These are phyloP conservation scores for Apiotrichum brassicae DNA, from an alignment of 1,284 basidiomycete species.

Conservation along the genomic window DNA sequence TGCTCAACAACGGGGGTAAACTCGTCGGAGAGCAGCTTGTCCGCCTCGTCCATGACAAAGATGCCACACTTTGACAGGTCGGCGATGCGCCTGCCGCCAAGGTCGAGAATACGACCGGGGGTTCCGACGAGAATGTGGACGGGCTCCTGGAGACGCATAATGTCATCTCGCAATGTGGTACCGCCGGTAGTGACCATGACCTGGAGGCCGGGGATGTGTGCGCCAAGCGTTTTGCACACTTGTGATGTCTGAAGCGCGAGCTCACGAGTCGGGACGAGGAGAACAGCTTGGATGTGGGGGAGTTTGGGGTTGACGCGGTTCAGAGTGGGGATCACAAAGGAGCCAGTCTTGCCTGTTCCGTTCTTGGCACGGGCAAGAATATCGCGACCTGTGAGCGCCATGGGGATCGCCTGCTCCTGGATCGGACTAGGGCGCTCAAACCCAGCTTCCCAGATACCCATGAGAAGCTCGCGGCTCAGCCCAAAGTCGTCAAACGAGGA, in stretches of 20 bases:
- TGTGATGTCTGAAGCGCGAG: conserved; percentile 93
- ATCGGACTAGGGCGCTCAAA: conserved; percentile 96
- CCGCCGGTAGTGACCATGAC: conserved; percentile 99
- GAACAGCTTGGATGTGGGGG: conserved; percentile 87
- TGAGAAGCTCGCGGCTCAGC: conserved; percentile 70
- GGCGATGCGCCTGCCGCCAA: conserved; percentile 88
- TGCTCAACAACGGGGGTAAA: conserved; percentile 99
- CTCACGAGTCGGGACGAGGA: conserved; percentile 92
- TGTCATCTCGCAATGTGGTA: conserved; percentile 96
- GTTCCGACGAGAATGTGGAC: conserved; percentile 97
- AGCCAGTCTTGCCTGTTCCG: conserved; percentile 64
- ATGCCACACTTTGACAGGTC: conserved; percentile 91
- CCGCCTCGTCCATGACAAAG: conserved; percentile 99
- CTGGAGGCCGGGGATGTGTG: conserved; percentile 81
- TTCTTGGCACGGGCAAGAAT: conserved; percentile 63
- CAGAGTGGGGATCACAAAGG: conserved; percentile 94
- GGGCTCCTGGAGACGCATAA: conserved; percentile 78
- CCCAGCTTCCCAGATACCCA: conserved; percentile 94
- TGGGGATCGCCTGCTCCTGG: conserved; percentile 93
- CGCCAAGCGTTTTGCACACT: conserved; percentile 94
- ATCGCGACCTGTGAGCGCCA: conserved; percentile 79
- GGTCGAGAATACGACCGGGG: conserved; percentile 90
- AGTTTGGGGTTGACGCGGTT: conserved; percentile 83
- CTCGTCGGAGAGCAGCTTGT: conserved; percentile 95
- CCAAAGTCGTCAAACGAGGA: conserved; percentile 85